Conservation (phyloP, 257 asterid genomes). For the Solanum habrochaites region DNA sequence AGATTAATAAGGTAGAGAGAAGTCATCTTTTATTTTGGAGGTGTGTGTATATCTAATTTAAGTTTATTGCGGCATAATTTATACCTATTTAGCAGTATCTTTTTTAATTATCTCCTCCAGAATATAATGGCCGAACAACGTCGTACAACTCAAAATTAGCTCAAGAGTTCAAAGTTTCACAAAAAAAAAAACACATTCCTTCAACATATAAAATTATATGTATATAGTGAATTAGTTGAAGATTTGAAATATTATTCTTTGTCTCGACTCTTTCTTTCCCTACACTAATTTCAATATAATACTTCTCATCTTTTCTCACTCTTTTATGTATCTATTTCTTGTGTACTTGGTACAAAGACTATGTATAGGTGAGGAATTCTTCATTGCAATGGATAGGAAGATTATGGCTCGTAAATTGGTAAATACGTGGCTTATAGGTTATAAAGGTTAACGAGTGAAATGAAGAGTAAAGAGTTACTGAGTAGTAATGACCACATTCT, state of each 20-base stretch:
- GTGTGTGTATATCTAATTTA: too few species aligned
- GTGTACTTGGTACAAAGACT: background rate
- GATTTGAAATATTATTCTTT: background rate
- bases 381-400: background rate
- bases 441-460: too few species aligned
- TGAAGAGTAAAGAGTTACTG: background rate
- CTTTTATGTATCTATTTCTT: background rate
- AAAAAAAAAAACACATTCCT: background rate
- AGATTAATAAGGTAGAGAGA: background rate
- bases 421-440: background rate
- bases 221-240: too few species aligned
- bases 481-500: too few species aligned
- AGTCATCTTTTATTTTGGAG: too few species aligned
- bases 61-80: fast-evolving
- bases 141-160: background rate
- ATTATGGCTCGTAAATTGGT: too few species aligned
- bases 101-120: background rate
- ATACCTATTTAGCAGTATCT: too few species aligned
- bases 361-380: background rate
- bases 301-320: background rate
- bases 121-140: background rate
- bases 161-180: background rate
- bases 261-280: background rate
- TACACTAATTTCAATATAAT: too few species aligned
- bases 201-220: too few species aligned